Conservation (phyloP, 306 rosid species). For the Lupinus albus region DNA sequence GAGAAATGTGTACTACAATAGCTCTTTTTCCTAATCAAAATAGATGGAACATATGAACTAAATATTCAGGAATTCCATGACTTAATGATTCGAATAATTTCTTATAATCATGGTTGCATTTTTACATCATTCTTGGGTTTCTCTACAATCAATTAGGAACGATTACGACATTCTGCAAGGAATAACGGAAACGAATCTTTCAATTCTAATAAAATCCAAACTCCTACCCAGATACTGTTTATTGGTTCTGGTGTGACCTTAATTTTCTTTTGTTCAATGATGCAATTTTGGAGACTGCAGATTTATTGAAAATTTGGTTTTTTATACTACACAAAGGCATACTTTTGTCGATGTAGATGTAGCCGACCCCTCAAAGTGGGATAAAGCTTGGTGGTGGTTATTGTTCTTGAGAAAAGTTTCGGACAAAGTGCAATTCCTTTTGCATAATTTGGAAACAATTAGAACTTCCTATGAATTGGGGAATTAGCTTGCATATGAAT, state of each 20-base stretch:
- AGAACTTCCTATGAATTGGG: constrained; percentile 11
- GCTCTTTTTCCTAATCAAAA: not conserved
- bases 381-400: not conserved
- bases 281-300: no score
- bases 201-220: no score
- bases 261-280: no score
- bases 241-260: no score
- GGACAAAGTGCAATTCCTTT: not conserved
- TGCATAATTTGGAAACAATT: constrained; percentile 6
- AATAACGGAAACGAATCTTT: no score
- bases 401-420: constrained; percentile 3
- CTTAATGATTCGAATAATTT: not conserved
- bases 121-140: not conserved
- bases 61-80: not conserved
- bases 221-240: no score
- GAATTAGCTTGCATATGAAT: constrained; percentile 2
- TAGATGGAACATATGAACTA: constrained; percentile 2
- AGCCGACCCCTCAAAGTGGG: not conserved
- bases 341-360: not conserved
- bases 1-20: not conserved
- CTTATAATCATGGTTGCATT: not conserved
- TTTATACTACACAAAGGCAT: not conserved
- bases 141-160: no score
- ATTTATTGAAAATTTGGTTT: no score
- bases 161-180: no score